Evolutionary conservation across 257 asterid species (phyloP).

Genomic region (Fraxinus excelsior): DNA sequence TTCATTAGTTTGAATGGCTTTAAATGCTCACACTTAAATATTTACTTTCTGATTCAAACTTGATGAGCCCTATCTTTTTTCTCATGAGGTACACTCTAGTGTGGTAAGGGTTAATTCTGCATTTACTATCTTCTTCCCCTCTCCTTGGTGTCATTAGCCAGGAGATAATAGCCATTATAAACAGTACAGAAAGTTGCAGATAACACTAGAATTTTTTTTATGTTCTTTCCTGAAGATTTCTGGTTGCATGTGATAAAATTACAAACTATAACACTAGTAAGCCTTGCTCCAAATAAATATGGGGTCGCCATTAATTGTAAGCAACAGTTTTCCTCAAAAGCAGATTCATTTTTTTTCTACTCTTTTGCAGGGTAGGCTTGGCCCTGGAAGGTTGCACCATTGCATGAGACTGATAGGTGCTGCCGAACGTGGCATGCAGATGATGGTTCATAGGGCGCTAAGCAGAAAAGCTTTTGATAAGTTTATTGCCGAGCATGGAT

Average conservation of each 20-base stretch:
- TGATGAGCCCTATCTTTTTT: background rate
- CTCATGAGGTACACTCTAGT: background rate
- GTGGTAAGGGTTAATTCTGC: background rate
- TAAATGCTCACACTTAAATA: background rate
- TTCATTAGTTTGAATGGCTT: background rate
- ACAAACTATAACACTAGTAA: background rate
- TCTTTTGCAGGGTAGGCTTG: slow-evolving; percentile 78
- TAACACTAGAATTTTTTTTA: background rate
- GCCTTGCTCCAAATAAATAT: background rate
- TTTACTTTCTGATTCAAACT: background rate
- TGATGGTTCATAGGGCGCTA: slow-evolving; percentile 82
- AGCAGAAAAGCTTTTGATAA: slow-evolving; percentile 76
- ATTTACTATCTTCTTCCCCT: background rate
- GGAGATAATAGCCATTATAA: background rate
- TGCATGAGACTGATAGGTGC: slow-evolving; percentile 98
- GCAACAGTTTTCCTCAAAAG: background rate
- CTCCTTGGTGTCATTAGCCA: background rate
- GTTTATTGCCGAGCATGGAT: slow-evolving; percentile 84
- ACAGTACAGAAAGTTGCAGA: background rate
- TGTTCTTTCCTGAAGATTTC: background rate
- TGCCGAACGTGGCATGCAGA: slow-evolving; percentile 94
- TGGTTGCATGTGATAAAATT: background rate
- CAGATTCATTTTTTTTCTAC: background rate
- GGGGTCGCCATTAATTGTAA: background rate
- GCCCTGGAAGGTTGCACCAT: slow-evolving; percentile 97